Evolutionary conservation across 352 stramenopile species (phyloP).

Genomic region (Phytophthora rubi): DNA sequence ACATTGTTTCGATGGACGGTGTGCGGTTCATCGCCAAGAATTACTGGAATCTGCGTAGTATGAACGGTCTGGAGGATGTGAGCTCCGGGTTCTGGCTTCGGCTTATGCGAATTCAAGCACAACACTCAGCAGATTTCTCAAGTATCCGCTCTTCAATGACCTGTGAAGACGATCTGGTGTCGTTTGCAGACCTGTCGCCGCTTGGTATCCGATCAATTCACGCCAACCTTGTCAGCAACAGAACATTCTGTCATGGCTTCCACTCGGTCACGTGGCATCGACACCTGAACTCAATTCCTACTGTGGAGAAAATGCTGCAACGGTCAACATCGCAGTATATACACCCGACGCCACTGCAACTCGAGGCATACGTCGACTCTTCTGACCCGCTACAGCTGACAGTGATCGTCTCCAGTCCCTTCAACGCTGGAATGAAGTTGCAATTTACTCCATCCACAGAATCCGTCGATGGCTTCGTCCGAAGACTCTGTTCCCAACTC

Average conservation of each 20-base stretch:
- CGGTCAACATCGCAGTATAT: neutral
- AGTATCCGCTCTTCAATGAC: slow-evolving; percentile 13
- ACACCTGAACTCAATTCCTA: slow-evolving; percentile 9
- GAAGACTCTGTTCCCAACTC: slow-evolving; percentile 1
- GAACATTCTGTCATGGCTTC: slow-evolving; percentile 24
- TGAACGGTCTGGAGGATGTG: slow-evolving; percentile 69
- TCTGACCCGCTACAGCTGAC: slow-evolving; percentile 1
- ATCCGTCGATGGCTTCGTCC: neutral
- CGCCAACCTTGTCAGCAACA: slow-evolving; percentile 34
- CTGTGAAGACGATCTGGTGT: slow-evolving; percentile 47
- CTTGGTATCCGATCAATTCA: slow-evolving; percentile 58
- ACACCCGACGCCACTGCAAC: neutral
- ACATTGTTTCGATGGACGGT: slow-evolving; percentile 55
- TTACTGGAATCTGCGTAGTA: slow-evolving; percentile 29
- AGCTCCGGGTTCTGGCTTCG: slow-evolving; percentile 64
- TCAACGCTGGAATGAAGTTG: slow-evolving; percentile 17
- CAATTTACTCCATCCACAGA: neutral
- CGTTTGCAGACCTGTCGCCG: slow-evolving; percentile 54
- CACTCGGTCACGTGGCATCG: slow-evolving; percentile 23
- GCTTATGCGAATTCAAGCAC: slow-evolving; percentile 46
- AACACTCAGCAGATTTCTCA: slow-evolving; percentile 22
- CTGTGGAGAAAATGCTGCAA: slow-evolving; percentile 17
- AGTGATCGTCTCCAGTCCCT: slow-evolving; percentile 15
- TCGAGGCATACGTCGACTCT: neutral
- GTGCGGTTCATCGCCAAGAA: slow-evolving; percentile 55